Evolutionary conservation across 805 yeast genomes (phyloP).

Genomic region (Cyberlindnera maritima): DNA sequence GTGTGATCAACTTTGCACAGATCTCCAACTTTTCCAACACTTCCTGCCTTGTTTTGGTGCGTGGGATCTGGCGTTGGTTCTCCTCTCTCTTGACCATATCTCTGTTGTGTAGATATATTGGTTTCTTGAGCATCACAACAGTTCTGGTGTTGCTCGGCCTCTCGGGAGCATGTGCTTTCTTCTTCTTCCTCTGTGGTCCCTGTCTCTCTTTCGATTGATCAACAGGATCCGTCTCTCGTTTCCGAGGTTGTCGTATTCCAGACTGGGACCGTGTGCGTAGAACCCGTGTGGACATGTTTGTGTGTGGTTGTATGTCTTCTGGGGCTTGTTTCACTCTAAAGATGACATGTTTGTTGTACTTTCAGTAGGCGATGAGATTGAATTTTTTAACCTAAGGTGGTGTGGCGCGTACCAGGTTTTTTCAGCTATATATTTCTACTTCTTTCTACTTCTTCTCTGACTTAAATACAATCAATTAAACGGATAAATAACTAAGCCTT

Average conservation of each 20-base stretch:
- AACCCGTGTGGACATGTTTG: not conserved
- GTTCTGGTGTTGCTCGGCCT: not conserved
- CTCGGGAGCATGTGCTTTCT: not conserved
- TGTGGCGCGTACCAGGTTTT: not conserved
- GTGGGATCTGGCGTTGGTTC: not conserved
- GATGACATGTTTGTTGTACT: too few species aligned
- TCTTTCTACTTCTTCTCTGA: too few species aligned
- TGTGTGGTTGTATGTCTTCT: too few species aligned
- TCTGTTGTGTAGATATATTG: not conserved
- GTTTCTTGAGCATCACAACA: constrained; percentile 2
- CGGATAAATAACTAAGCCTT: not conserved
- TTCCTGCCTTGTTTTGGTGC: not conserved
- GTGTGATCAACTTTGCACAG: constrained; percentile 13
- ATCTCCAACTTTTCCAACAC: constrained; percentile 3
- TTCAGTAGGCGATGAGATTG: not conserved
- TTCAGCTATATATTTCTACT: not conserved
- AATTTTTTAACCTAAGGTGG: not conserved
- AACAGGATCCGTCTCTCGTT: not conserved
- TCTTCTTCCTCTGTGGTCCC: not conserved
- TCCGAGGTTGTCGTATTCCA: constrained; percentile 5
- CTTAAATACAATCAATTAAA: too few species aligned
- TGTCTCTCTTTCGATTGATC: not conserved
- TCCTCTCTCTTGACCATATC: not conserved
- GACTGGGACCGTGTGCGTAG: constrained; percentile 7
- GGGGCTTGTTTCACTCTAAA: not conserved